Base-by-base conservation (phyloP, 257 asterid genomes). In the Anisodus acutangulus region DNA sequence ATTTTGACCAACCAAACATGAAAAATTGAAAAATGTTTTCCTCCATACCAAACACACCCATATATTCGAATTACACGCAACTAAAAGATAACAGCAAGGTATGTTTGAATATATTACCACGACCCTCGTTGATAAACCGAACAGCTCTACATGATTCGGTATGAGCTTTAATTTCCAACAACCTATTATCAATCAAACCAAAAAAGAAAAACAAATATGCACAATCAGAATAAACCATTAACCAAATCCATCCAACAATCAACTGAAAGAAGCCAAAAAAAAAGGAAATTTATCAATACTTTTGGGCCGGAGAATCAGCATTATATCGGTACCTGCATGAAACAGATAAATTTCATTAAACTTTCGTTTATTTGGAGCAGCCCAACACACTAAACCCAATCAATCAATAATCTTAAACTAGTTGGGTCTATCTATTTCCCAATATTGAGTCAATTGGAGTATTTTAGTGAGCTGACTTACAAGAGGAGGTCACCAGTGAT, bases 71-170 rank as follows among this genome's bases (percentile, higher is more conserved):
- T 39, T 60, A 0, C 7, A 17, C 41, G 16, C 64, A 45, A 81
- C 17, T 9, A 12, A 68, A 80, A 58, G 43, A 9, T 37, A 9
- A 31, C 3, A 70, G 13, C 41, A 63, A 13, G 31, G 70, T 68
- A 11, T 39, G 64, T 17, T 78, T 66, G 69, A 81, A 78, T 13
- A 26, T 58, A 85, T 72, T 90, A 96, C 99, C 98, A 3, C 90
- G 93, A 66, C 99, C 99, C 85, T 92, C 95, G 17, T 93, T 92
- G 88, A 96, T 89, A 76, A 96, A 94, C 63, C 98, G 98, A 69
- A 96, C 91, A 10, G 98, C 86, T 89, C 98, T 90, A 83, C 99
- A 96, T 41, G 99, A 94, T 82, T 96, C 97, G 1, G 90, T 85
- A 88, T 96, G 99, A 84, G 98, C 98, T 51, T 85, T 85, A 83